phyloP scores from a whole-genome alignment of 768 basidiomycete species.

The Termitomyces titanicus region DNA sequence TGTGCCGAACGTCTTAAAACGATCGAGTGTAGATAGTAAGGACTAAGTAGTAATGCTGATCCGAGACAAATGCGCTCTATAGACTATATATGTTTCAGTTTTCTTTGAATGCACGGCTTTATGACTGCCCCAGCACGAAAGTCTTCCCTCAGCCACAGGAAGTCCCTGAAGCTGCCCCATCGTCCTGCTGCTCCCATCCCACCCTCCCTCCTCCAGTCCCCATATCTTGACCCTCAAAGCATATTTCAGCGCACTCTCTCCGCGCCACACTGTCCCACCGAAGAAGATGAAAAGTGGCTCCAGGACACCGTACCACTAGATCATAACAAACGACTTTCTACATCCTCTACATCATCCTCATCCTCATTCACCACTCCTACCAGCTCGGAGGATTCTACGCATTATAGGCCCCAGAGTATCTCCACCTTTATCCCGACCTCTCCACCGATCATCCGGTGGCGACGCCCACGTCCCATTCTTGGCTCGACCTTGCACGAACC shows the following conservation, averaged over 20 bases:
- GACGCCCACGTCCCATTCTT: constrained; percentile 4
- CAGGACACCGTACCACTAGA: constrained; percentile 56
- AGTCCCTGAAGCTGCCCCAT: constrained; percentile 33
- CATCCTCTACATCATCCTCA: constrained; percentile 1
- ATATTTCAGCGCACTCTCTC: constrained; percentile 38
- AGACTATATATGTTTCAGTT: constrained; percentile 2
- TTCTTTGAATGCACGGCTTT: not conserved
- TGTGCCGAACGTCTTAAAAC: not conserved
- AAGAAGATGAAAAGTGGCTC: constrained; percentile 58
- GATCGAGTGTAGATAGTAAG: constrained; percentile 6
- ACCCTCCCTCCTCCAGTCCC: constrained; percentile 53
- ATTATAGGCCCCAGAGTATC: not conserved
- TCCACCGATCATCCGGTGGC: constrained; percentile 20
- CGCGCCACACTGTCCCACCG: constrained; percentile 35
- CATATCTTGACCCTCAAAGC: constrained; percentile 47
- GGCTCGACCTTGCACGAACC: constrained; percentile 13
- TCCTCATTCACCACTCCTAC: not conserved
- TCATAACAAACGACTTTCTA: constrained; percentile 8
- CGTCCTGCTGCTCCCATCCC: constrained; percentile 48
- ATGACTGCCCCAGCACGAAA: constrained; percentile 8
- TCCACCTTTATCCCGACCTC: constrained; percentile 12
- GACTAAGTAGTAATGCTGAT: too few species aligned
- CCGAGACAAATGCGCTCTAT: constrained; percentile 15
- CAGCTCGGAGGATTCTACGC: not conserved
- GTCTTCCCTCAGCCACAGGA: constrained; percentile 21